Evolutionary conservation across 2,329 filamentous ascomycete species (phyloP).

Genomic region (Calycina herbarum): DNA sequence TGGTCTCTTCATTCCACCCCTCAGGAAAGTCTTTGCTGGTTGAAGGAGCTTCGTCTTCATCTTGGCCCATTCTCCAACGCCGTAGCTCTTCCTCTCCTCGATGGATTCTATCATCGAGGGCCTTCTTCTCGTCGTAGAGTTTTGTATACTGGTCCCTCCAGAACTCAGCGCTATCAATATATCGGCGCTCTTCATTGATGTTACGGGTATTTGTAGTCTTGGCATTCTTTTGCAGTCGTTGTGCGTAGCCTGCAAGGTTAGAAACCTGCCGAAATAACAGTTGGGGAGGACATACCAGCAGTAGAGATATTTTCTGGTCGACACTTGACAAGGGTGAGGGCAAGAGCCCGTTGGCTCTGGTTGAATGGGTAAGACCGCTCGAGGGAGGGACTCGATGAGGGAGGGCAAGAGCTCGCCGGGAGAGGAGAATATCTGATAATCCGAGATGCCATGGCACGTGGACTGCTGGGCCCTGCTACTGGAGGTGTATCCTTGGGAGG

Average conservation of each 20-base stretch:
- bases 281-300: slow-evolving; percentile 21
- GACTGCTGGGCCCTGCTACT: background rate
- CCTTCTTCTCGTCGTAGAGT: slow-evolving; percentile 27
- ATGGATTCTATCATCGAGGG: slow-evolving; percentile 27
- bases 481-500: background rate
- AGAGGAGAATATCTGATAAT: background rate
- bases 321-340: slow-evolving; percentile 29
- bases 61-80: slow-evolving; percentile 7
- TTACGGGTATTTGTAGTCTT: slow-evolving; percentile 14
- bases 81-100: slow-evolving; percentile 22
- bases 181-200: slow-evolving; percentile 19
- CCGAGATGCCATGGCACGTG: background rate
- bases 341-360: slow-evolving; percentile 30
- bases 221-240: slow-evolving; percentile 25
- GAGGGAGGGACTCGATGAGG: background rate
- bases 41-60: background rate
- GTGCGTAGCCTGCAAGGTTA: slow-evolving; percentile 28
- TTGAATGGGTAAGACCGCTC: background rate
- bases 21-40: background rate
- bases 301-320: slow-evolving; percentile 25
- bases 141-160: slow-evolving; percentile 33
- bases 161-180: slow-evolving; percentile 32
- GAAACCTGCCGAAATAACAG: background rate
- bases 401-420: background rate
- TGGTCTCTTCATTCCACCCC: slow-evolving; percentile 10